Conservation (phyloP, 306 rosid genomes). For the Quercus mongolica region DNA sequence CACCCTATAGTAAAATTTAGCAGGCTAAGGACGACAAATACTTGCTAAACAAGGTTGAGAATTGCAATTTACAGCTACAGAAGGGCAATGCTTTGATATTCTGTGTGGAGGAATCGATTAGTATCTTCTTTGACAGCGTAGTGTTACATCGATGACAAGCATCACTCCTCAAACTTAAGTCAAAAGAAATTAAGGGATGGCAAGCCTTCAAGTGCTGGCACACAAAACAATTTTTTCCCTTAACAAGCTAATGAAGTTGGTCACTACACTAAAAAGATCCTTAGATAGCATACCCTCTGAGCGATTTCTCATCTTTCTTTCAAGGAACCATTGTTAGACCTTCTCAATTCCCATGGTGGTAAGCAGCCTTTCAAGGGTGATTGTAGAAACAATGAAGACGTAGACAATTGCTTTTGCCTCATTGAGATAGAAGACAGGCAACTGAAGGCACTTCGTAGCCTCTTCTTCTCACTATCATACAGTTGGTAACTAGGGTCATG, state of each 20-base stretch:
- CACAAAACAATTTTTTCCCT: constrained; percentile 12
- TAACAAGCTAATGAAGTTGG: constrained; percentile 3
- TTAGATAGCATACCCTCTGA: constrained; percentile 12
- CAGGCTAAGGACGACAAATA: not conserved
- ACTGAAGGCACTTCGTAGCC: constrained; percentile 58
- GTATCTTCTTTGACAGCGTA: not conserved
- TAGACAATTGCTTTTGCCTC: constrained; percentile 90
- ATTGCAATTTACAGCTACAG: not conserved
- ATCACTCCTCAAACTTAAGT: constrained; percentile 3
- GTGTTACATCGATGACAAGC: constrained; percentile 1
- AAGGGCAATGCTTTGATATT: not conserved
- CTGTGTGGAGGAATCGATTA: not conserved
- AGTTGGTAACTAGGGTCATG: constrained; percentile 65
- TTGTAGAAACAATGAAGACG: constrained; percentile 78
- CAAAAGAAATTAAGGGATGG: constrained; percentile 7
- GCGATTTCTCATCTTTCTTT: constrained; percentile 64
- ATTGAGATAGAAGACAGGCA: constrained; percentile 83
- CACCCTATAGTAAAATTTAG: no score
- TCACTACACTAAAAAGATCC: constrained; percentile 16
- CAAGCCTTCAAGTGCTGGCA: constrained; percentile 5
- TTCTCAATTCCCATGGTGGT: constrained; percentile 76
- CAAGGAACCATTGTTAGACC: constrained; percentile 68
- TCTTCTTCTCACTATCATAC: constrained; percentile 68
- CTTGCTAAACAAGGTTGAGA: not conserved
- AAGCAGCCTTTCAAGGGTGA: constrained; percentile 89